A percentile compares a stretch with the other conserved stretches of the same genome.
Evolutionary conservation across 108 stramenopile genomes (phyloP).

Genomic region (Pseudonitzschia pungens): DNA sequence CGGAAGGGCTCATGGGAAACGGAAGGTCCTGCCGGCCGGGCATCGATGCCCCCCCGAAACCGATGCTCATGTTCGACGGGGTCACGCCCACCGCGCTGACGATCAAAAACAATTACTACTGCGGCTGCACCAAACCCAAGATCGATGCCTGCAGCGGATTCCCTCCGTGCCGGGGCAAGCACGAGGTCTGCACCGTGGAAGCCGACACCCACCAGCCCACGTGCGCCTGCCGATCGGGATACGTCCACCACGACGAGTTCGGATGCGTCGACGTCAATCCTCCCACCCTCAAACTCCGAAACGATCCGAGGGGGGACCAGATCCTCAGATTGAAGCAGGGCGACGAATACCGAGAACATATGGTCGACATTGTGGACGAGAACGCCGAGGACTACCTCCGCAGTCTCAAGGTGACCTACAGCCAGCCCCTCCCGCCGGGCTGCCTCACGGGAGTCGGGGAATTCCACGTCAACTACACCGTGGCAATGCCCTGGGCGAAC

Average conservation of each 20-base stretch:
- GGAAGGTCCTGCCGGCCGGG: constrained; percentile 52
- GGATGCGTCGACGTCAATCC: constrained; percentile 90
- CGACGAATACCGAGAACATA: constrained; percentile 82
- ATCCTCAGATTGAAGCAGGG: constrained; percentile 75
- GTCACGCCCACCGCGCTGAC: constrained; percentile 77
- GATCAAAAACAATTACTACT: constrained; percentile 65
- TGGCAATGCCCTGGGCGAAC: constrained; percentile 88
- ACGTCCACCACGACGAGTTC: constrained; percentile 54
- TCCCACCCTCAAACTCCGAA: constrained; percentile 59
- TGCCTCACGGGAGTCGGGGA: constrained; percentile 82
- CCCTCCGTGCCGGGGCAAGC: constrained; percentile 78
- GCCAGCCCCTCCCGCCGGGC: constrained; percentile 73
- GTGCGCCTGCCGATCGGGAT: constrained; percentile 83
- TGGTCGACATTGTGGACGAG: constrained; percentile 84
- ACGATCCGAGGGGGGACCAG: constrained; percentile 48
- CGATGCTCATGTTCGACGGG: constrained; percentile 81
- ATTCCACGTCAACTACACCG: constrained; percentile 91
- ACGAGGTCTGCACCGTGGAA: constrained; percentile 66
- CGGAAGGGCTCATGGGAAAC: constrained; percentile 74
- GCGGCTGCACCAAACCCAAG: constrained; percentile 75
- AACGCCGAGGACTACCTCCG: constrained; percentile 88
- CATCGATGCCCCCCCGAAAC: constrained; percentile 45
- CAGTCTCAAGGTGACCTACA: constrained; percentile 82
- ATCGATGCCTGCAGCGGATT: constrained; percentile 85
- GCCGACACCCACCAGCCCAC: constrained; percentile 50